Base-by-base conservation (phyloP, 2,329 filamentous ascomycete species). In the Pseudopyricularia javanii region DNA sequence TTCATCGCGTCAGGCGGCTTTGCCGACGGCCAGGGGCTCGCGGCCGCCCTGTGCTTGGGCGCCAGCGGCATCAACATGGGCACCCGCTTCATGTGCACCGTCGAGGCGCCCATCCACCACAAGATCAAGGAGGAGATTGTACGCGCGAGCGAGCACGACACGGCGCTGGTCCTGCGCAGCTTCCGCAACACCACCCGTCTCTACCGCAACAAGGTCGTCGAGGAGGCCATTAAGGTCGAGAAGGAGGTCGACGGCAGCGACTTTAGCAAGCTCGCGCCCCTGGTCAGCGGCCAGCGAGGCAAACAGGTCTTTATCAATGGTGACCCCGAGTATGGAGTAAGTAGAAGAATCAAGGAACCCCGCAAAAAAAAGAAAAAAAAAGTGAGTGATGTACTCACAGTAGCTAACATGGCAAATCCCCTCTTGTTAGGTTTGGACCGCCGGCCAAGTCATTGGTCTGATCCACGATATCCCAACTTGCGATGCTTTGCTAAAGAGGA, bases 51-150 rank as follows among this genome's bases (percentile, higher is more conserved):
- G 60, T 85, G 85, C 40, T 78, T 98, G 12, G 93, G 93, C 34
- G 93, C 93, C 0, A 88, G 88, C 66, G 93, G 93, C 57, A 84
- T 97, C 71, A 98, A 98, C 72, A 98, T 98, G 93, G 93, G 93
- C 54, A 98, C 93, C 9, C 78, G 93, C 43, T 98, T 97, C 74
- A 94, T 98, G 88, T 91, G 86, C 73, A 97, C 93, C 0, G 76
- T 91, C 47, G 93, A 97, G 70, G 84, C 91, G 15, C 93, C 93
- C 1, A 87, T 98, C 58, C 93, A 98, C 71, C 67, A 81, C 49
- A 95, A 95, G 60, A 89, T 98, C 74, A 98, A 98, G 78, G 78
- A 94, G 68, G 78, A 86, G 59, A 98, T 98, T 63, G 90, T 96
- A 50, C 78, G 82, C 53, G 87, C 91, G 1, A 78, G 89, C 57